These are phyloP conservation scores for Phaeotremella skinneri DNA, from an alignment of 768 basidiomycete genomes.

Conservation along the genomic window DNA sequence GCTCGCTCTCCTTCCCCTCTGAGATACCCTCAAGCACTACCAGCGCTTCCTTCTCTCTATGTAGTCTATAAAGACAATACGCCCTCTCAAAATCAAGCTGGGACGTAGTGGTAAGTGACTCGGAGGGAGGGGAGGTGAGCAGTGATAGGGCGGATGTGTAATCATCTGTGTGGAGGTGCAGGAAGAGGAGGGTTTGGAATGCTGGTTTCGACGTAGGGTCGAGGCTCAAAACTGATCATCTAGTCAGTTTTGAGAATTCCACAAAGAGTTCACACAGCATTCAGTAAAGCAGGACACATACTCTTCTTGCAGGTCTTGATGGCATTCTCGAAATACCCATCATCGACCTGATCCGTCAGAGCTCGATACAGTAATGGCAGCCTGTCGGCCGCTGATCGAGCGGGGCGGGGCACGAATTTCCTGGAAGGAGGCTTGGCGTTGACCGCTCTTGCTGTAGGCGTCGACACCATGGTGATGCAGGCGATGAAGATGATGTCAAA, in stretches of 20 bases:
- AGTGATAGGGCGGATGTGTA: conserved; percentile 68
- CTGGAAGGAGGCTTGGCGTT: too few species aligned
- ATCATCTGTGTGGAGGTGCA: conserved; percentile 81
- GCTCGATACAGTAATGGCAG: conserved; percentile 51
- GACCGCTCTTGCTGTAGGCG: too few species aligned
- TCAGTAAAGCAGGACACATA: conserved; percentile 47
- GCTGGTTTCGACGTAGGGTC: conserved; percentile 64
- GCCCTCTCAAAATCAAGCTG: conserved; percentile 65
- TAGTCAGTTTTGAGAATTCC: background rate
- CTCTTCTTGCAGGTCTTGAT: conserved; percentile 91
- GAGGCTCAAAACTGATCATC: conserved; percentile 64
- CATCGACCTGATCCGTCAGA: conserved; percentile 82
- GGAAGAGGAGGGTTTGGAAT: conserved; percentile 76
- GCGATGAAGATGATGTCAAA: too few species aligned
- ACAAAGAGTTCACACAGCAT: background rate
- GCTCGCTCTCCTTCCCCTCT: conserved; percentile 54
- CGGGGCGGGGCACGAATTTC: conserved; percentile 32
- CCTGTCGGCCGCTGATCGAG: conserved; percentile 37
- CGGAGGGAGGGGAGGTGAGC: conserved; percentile 52
- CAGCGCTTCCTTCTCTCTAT: conserved; percentile 67
- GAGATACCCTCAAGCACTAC: conserved; percentile 55
- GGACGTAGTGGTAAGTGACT: conserved; percentile 3
- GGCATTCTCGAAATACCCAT: conserved; percentile 79
- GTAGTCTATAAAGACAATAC: conserved; percentile 81
- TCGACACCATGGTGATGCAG: too few species aligned